Base-by-base conservation (phyloP, 257 asterid species). In the Solanum lycopersicoides region DNA sequence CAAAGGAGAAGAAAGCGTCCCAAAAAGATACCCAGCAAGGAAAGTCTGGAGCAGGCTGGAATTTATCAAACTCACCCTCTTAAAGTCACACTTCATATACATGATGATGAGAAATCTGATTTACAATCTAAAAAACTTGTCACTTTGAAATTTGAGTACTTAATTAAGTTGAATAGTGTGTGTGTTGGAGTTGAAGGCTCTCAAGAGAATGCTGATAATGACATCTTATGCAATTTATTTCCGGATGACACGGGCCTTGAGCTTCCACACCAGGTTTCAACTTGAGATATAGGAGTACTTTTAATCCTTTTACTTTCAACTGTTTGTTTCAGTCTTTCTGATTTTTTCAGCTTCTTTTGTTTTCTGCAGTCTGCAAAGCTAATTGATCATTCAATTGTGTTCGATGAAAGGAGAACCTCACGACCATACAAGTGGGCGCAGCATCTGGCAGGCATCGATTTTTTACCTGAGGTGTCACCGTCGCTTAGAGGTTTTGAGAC, bases 361-460 rank as follows among this genome's bases (percentile, higher is more conserved):
- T 44, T 90, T 82, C 85, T 91, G 94, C 94, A 97, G 99, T 91
- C 95, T 37, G 99, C 99, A 12, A 96, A 95, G 94, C 96, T 97
- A 87, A 47, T 91, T 88, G 98, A 95, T 47, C 89, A 90, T 93
- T 88, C 96, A 53, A 85, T 92, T 87, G 91, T 91, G 85, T 95
- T 97, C 84, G 96, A 94, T 92, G 97, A 89, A 89, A 91, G 86
- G 89, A 91, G 95, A 93, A 89, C 92, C 87, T 96, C 96, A 87
- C 94, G 96, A 65, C 99, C 99, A 30, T 97, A 95, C 92, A 97
- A 93, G 90, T 97, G 99, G 99, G 98, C 95, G 87, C 99, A 96
- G 90, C 99, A 96, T 92, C 92, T 97, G 92, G 99, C 99, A 56
- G 99, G 99, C 82, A 95, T 97, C 71, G 99, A 97, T 89, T 92